Evolutionary conservation across 768 basidiomycete species (phyloP).

Genomic region (Gloeophyllum trabeum): DNA sequence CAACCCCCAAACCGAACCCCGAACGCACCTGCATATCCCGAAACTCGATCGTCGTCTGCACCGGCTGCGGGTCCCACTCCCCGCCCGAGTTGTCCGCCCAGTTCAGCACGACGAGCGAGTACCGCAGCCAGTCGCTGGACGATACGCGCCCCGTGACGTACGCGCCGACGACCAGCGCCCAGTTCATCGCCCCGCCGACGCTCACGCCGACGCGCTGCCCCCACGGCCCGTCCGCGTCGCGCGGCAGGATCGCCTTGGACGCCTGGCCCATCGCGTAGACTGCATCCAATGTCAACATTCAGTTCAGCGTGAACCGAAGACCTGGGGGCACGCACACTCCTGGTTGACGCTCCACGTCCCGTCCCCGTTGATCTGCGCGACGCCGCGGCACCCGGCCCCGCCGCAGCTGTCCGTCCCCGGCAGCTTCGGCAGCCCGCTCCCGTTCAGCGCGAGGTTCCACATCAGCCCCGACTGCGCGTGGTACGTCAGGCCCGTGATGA

Average conservation of each 20-base stretch:
- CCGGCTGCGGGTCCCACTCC: conserved; percentile 41
- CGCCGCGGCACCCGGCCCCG: conserved; percentile 48
- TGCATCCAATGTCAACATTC: conserved; percentile 10
- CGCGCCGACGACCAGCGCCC: conserved; percentile 55
- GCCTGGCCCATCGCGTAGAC: conserved; percentile 69
- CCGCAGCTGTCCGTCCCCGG: conserved; percentile 56
- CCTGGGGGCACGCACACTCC: conserved; percentile 38
- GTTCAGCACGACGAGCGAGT: conserved; percentile 67
- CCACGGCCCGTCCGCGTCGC: conserved; percentile 55
- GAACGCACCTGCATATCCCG: conserved; percentile 40
- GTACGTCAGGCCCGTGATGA: conserved; percentile 30
- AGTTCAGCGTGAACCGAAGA: neutral
- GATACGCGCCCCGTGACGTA: conserved; percentile 48
- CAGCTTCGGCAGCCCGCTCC: conserved; percentile 49
- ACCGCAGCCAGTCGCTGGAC: conserved; percentile 47
- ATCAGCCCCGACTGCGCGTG: conserved; percentile 41
- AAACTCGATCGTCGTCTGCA: conserved; percentile 52
- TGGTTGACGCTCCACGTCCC: conserved; percentile 59
- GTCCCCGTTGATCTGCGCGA: conserved; percentile 55
- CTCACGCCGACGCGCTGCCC: conserved; percentile 57
- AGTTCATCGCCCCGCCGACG: conserved; percentile 42
- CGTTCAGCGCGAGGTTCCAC: conserved; percentile 68
- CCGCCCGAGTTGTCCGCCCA: conserved; percentile 43
- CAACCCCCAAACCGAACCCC: neutral
- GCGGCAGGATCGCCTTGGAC: conserved; percentile 62